Percentiles rank a stretch among this genome's conserved stretches.
Conservation (phyloP, 768 basidiomycete genomes). For the Boletus rufocinnamomeus region DNA sequence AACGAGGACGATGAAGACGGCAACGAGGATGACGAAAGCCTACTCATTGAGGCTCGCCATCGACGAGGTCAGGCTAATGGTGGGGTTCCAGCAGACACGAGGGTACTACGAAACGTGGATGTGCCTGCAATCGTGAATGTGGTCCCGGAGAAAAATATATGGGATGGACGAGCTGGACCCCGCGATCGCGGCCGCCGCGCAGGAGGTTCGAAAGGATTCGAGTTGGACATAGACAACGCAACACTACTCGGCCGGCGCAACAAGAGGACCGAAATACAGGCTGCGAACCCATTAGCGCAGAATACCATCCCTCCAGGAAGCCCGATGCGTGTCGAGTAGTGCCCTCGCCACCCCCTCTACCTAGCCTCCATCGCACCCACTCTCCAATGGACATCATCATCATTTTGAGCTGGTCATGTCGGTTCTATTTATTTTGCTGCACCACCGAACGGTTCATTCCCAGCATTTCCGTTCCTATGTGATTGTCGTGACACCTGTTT, state of each 20-base stretch:
- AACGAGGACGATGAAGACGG: constrained; percentile 91
- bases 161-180: constrained; percentile 71
- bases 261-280: constrained; percentile 37
- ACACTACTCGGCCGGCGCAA: constrained; percentile 81
- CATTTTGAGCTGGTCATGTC: not conserved
- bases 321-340: constrained; percentile 35
- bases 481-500: not conserved
- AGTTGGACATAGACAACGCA: constrained; percentile 84
- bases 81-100: constrained; percentile 11
- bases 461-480: not conserved
- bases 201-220: constrained; percentile 52
- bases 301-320: constrained; percentile 29
- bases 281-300: constrained; percentile 38
- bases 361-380: not conserved
- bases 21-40: constrained; percentile 49
- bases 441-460: not conserved
- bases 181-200: constrained; percentile 53
- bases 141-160: constrained; percentile 31
- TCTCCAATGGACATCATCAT: not conserved
- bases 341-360: not conserved
- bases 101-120: constrained; percentile 13
- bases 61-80: constrained; percentile 39
- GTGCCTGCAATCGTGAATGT: constrained; percentile 15
- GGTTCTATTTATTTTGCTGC: not conserved
- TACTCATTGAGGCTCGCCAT: constrained; percentile 51